These are phyloP conservation scores for Ustilago shanxiensis DNA, from an alignment of 1,284 basidiomycete genomes.

Conservation along the genomic window DNA sequence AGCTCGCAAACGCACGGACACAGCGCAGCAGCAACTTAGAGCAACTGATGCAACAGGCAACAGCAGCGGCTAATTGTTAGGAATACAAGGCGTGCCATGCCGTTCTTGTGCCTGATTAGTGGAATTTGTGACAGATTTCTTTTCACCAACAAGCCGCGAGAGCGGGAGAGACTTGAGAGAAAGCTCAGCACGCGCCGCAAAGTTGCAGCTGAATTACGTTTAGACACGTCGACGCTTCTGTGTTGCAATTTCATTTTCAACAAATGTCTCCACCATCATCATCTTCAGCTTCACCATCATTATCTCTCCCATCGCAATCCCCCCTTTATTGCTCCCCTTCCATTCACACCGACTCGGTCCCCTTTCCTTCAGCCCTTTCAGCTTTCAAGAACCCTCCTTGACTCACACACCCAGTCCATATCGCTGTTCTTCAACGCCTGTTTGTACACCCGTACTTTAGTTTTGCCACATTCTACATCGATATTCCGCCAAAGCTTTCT, in stretches of 20 bases:
- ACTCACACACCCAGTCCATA: not conserved
- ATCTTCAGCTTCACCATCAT: not conserved
- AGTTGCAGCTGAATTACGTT: not conserved
- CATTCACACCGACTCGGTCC: no score
- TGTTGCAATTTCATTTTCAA: no score
- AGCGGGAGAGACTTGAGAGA: not conserved
- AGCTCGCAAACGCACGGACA: not conserved
- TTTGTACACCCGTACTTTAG: not conserved
- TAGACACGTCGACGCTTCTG: conserved; percentile 17
- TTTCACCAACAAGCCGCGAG: no score
- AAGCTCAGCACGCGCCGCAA: not conserved
- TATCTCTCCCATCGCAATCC: not conserved
- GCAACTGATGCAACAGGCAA: no score
- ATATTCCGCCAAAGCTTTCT: not conserved
- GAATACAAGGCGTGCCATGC: no score
- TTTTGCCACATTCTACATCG: not conserved
- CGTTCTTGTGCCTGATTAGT: no score
- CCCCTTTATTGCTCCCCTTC: not conserved
- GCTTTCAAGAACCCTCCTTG: no score
- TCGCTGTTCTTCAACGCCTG: not conserved
- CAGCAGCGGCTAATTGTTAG: no score
- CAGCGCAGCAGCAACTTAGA: no score
- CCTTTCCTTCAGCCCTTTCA: no score
- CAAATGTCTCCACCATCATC: conserved; percentile 4
- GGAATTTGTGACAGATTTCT: no score